These are phyloP conservation scores for Lichtheimia corymbifera DNA, from an alignment of 371 early-diverging fungal species.

Conservation along the genomic window DNA sequence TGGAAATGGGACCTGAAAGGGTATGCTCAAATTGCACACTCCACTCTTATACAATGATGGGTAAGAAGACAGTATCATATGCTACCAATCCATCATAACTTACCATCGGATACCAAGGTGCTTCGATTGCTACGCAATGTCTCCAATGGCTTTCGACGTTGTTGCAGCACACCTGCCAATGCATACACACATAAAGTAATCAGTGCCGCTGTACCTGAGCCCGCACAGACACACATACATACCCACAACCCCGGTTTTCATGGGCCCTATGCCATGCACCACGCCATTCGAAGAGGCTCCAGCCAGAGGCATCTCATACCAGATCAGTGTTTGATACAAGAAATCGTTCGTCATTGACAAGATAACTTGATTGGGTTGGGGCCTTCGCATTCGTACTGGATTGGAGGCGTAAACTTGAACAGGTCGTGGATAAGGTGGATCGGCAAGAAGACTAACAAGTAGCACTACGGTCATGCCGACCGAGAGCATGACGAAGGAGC, in stretches of 20 bases:
- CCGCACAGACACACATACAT: not conserved
- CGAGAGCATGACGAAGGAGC: slow-evolving; percentile 32
- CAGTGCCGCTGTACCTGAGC: not conserved
- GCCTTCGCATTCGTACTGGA: slow-evolving; percentile 8
- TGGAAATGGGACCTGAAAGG: slow-evolving; percentile 33
- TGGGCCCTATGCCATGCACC: slow-evolving; percentile 17
- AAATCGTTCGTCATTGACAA: slow-evolving; percentile 27
- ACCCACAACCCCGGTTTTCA: slow-evolving; percentile 23
- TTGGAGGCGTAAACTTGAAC: slow-evolving; percentile 22
- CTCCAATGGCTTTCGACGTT: slow-evolving; percentile 13
- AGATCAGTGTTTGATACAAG: slow-evolving; percentile 36
- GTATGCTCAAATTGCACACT: slow-evolving; percentile 24
- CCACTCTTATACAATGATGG: slow-evolving; percentile 22
- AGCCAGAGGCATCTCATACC: slow-evolving; percentile 14
- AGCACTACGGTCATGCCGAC: slow-evolving; percentile 38
- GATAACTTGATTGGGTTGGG: slow-evolving; percentile 17
- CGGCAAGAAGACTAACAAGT: slow-evolving; percentile 35
- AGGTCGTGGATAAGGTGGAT: slow-evolving; percentile 44
- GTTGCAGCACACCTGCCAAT: slow-evolving; percentile 4
- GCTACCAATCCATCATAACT: not conserved
- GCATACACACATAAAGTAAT: not conserved
- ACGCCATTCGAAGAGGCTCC: not conserved
- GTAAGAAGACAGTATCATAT: not conserved
- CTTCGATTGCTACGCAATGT: slow-evolving; percentile 12
- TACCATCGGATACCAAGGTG: not conserved